Conservation (phyloP, 2,329 filamentous ascomycete genomes). For the Colletotrichum sp. region DNA sequence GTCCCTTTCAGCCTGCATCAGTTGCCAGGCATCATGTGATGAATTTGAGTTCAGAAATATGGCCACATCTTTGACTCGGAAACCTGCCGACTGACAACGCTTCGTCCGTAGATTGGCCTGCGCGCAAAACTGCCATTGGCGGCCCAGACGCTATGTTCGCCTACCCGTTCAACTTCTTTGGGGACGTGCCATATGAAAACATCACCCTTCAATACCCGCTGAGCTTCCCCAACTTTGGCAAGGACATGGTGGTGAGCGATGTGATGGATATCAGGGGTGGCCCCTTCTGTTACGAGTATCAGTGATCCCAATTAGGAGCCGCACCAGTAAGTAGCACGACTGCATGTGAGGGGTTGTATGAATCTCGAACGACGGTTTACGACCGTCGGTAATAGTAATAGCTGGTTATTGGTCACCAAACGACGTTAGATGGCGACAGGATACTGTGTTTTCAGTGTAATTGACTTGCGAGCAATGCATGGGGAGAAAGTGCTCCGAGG, state of each 20-base stretch:
- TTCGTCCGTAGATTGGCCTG: background rate
- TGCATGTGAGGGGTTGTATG: background rate
- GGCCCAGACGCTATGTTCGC: background rate
- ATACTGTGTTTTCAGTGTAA: too few relatives aligned
- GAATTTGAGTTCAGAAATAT: background rate
- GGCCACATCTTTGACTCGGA: background rate
- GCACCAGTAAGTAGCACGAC: too few relatives aligned
- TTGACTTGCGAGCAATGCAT: too few relatives aligned
- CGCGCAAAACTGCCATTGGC: background rate
- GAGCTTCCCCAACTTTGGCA: background rate
- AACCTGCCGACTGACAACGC: background rate
- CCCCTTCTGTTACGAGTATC: conserved; percentile 28
- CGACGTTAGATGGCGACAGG: too few relatives aligned
- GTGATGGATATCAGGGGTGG: conserved; percentile 28
- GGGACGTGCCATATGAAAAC: background rate
- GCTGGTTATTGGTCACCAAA: too few relatives aligned
- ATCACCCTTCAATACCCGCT: background rate
- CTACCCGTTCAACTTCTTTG: background rate
- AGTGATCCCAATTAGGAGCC: background rate
- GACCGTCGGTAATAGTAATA: too few relatives aligned
- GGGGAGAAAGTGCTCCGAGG: too few relatives aligned
- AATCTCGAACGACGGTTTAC: too few relatives aligned
- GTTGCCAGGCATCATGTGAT: too few relatives aligned
- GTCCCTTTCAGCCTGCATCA: too few relatives aligned
- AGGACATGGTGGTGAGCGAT: conserved; percentile 22